Base-by-base conservation (phyloP, 2,329 filamentous ascomycete genomes). In the Neophaeococcomyces aloes region DNA sequence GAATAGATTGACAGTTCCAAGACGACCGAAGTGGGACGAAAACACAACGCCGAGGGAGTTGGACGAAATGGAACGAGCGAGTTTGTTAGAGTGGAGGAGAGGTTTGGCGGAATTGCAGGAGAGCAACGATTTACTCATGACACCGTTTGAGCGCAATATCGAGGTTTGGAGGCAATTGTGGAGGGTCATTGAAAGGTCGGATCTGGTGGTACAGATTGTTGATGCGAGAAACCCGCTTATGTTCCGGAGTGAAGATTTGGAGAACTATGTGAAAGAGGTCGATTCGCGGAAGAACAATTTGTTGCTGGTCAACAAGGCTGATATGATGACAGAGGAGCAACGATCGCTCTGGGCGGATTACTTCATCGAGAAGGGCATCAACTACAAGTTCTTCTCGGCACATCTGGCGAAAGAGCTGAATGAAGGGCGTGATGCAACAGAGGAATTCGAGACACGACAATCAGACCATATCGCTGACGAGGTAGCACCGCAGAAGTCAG, bases 151-250 rank as follows among this genome's bases (percentile, higher is more conserved):
- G 71, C 78, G 91, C 47, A 98, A 98, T 61, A 60, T 98, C 49
- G 93, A 98, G 59, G 91, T 98, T 21, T 98, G 91, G 91, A 79
- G 91, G 60, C 91, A 98, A 65, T 61, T 98, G 56, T 98, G 91
- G 91, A 79, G 91, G 67, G 91, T 98, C 46, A 95, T 98, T 57
- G 91, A 98, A 70, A 75, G 91, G 48, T 95, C 87, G 13, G 91
- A 98, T 63, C 69, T 98, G 31, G 78, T 98, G 3, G 91, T 98
- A 29, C 91, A 98, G 69, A 98, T 98, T 68, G 91, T 98, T 42
- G 91, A 98, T 67, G 91, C 93, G 7, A 75, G 91, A 58, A 95
- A 95, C 62, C 91, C 91, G 2, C 70, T 98, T 14, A 75, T 96
- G 54, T 98, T 96, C 68, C 78, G 93, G 46, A 94, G 84, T 4